Evolutionary conservation across 331 rosid species (phyloP).

Genomic region (Acacia concinna): DNA sequence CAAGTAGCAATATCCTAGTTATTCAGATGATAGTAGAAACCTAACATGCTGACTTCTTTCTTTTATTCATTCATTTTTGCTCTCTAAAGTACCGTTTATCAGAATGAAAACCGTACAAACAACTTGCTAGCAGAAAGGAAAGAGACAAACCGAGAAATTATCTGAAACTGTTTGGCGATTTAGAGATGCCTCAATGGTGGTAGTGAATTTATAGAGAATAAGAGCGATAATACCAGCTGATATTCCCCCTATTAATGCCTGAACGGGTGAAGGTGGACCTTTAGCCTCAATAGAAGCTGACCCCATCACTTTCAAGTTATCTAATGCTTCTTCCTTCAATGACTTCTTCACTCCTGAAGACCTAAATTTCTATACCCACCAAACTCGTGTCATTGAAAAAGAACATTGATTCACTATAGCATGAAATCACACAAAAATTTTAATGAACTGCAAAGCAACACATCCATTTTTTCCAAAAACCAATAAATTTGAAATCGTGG

Average conservation of each 20-base stretch:
- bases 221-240: constrained; percentile 83
- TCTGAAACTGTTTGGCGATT: constrained; percentile 79
- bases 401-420: constrained; percentile 3
- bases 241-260: constrained; percentile 81
- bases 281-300: constrained; percentile 58
- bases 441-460: constrained; percentile 8
- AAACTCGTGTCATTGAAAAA: constrained; percentile 32
- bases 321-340: constrained; percentile 79
- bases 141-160: constrained; percentile 68
- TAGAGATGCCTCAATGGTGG: constrained; percentile 80
- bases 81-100: constrained; percentile 1
- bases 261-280: constrained; percentile 73
- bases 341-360: constrained; percentile 81
- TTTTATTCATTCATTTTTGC: neutral
- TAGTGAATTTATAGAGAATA: constrained; percentile 80
- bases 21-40: neutral
- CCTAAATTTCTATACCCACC: constrained; percentile 76
- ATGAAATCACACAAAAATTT: neutral
- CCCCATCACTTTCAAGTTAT: constrained; percentile 68
- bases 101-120: neutral
- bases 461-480: neutral
- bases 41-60: neutral
- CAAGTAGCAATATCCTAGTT: constrained; percentile 16
- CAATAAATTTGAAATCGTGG: neutral
- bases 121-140: constrained; percentile 21